A percentile compares a stretch with the other conserved stretches of the same genome.
These are phyloP conservation scores for Citrus trifoliata DNA, from an alignment of 345 rosid genomes.

Conservation along the genomic window DNA sequence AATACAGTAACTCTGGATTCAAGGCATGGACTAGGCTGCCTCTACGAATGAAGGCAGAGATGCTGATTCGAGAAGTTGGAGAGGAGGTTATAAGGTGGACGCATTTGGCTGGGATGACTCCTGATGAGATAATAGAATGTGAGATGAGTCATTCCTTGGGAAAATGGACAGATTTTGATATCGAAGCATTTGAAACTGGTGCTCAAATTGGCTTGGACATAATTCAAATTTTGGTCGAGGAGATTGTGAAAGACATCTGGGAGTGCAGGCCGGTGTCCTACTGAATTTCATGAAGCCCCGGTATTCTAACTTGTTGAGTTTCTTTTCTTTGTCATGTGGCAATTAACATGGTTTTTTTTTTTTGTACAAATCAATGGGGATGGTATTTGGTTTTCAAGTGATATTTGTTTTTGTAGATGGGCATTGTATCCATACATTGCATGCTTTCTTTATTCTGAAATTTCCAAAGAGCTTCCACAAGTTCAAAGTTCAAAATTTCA, in stretches of 20 bases:
- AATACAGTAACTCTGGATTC: slow-evolving; percentile 40
- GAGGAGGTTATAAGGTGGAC: slow-evolving; percentile 68
- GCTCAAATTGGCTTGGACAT: slow-evolving; percentile 56
- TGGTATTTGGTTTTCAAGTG: slow-evolving; percentile 2
- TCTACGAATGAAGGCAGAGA: slow-evolving; percentile 25
- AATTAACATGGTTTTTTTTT: slow-evolving; percentile 6
- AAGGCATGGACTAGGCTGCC: slow-evolving; percentile 44
- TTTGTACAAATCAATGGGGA: slow-evolving; percentile 17
- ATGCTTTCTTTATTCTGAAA: neutral
- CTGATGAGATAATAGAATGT: slow-evolving; percentile 56
- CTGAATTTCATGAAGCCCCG: neutral
- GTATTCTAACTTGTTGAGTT: neutral
- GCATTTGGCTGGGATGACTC: slow-evolving; percentile 32
- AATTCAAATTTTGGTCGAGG: slow-evolving; percentile 51
- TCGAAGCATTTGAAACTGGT: slow-evolving; percentile 55
- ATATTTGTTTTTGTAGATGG: neutral
- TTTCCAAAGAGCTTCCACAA: neutral
- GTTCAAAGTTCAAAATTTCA: too few species aligned
- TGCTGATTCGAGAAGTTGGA: slow-evolving; percentile 50
- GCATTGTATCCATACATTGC: slow-evolving; percentile 4
- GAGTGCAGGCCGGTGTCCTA: slow-evolving; percentile 1
- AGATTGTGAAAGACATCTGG: slow-evolving; percentile 46
- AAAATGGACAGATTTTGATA: slow-evolving; percentile 70
- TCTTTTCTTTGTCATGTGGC: slow-evolving; percentile 14
- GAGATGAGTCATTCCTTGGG: slow-evolving; percentile 63